Conservation (phyloP, 2,329 filamentous ascomycete species). For the Xylaria sp. region DNA sequence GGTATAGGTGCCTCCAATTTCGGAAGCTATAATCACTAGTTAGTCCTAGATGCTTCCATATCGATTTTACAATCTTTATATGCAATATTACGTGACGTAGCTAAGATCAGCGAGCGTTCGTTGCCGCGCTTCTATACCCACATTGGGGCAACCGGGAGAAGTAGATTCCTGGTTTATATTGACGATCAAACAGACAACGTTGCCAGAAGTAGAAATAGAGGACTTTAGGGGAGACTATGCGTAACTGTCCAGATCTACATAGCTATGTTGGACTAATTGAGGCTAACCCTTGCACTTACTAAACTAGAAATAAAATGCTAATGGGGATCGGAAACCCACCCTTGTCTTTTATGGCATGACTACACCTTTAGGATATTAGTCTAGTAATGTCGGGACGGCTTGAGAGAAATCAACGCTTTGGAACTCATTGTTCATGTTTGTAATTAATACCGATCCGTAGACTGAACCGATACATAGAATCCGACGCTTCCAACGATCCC, state of each 20-base stretch:
- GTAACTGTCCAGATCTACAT: background rate
- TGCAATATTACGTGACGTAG: background rate
- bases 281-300: background rate
- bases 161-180: background rate
- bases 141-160: background rate
- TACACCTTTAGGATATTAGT: background rate
- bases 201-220: conserved; percentile 12
- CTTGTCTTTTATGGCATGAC: background rate
- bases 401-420: background rate
- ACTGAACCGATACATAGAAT: background rate
- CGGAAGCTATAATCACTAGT: no score
- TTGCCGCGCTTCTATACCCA: background rate
- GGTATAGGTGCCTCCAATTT: no score
- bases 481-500: background rate
- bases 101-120: background rate
- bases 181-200: background rate
- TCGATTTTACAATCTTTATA: background rate
- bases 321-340: background rate
- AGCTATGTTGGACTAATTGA: background rate
- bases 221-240: conserved; percentile 2
- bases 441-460: background rate
- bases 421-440: background rate
- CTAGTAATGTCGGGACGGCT: background rate
- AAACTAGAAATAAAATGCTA: background rate
- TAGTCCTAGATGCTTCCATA: no score